Evolutionary conservation across 2,329 filamentous ascomycete species (phyloP).

Genomic region (Ophiocordyceps camponoti-saundersi): DNA sequence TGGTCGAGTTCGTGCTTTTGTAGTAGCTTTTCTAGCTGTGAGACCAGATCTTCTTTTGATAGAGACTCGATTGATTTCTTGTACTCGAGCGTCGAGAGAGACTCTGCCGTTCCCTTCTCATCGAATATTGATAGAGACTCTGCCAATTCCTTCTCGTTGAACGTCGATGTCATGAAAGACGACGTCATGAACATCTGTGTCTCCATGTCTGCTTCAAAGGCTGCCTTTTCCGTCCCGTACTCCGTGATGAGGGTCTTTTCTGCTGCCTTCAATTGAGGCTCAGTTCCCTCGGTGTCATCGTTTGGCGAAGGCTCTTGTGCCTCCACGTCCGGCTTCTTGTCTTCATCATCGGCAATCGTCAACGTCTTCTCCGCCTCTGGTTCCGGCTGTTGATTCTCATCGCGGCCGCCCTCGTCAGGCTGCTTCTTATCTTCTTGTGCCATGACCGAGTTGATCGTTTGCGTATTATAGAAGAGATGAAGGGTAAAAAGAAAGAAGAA

Average conservation of each 20-base stretch:
- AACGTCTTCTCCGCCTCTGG: neutral
- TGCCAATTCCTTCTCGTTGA: neutral
- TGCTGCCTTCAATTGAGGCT: too few relatives aligned
- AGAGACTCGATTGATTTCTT: neutral
- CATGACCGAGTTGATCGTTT: neutral
- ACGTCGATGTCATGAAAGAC: neutral
- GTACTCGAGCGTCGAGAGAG: neutral
- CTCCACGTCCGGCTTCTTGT: neutral
- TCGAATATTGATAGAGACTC: neutral
- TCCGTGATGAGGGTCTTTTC: too few relatives aligned
- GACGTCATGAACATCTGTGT: too few relatives aligned
- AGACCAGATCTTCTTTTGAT: neutral
- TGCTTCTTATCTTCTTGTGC: neutral
- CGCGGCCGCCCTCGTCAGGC: neutral
- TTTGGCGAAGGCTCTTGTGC: too few relatives aligned
- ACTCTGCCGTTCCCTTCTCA: neutral
- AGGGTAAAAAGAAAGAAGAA: too few relatives aligned
- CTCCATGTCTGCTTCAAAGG: too few relatives aligned
- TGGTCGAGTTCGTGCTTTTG: constrained; percentile 25
- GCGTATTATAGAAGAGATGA: too few relatives aligned
- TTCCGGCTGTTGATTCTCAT: neutral
- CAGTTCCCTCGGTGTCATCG: too few relatives aligned
- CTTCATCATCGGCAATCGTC: neutral
- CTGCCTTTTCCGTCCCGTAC: too few relatives aligned
- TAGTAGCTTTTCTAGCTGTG: constrained; percentile 11